These are phyloP conservation scores for Apiospora marii DNA, from an alignment of 2,329 filamentous ascomycete genomes.

Conservation along the genomic window DNA sequence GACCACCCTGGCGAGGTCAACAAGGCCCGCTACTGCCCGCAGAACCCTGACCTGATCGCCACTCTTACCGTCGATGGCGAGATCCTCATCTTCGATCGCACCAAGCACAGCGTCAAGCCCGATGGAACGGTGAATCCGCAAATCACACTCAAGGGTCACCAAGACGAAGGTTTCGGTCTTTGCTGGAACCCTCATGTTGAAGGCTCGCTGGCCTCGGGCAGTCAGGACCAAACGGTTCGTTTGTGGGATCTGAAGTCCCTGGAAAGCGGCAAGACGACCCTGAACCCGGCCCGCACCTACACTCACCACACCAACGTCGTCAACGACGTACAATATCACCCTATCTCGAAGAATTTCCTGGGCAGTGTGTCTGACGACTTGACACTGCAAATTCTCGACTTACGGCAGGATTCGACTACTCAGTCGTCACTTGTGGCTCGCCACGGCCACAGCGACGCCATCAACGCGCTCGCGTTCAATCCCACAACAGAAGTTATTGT, in stretches of 20 bases:
- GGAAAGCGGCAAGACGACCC: constrained; percentile 70
- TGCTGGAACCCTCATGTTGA: constrained; percentile 88
- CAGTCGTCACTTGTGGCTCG: constrained; percentile 73
- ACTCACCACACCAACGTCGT: constrained; percentile 90
- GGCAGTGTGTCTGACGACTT: constrained; percentile 95
- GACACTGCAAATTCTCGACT: constrained; percentile 90
- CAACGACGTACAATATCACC: constrained; percentile 97
- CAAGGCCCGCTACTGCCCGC: constrained; percentile 96
- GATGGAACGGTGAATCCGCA: constrained; percentile 80
- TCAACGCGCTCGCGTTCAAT: constrained; percentile 96
- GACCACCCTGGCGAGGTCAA: constrained; percentile 97
- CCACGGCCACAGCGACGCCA: constrained; percentile 85
- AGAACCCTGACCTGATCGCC: constrained; percentile 96
- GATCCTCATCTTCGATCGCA: constrained; percentile 93
- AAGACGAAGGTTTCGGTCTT: constrained; percentile 88
- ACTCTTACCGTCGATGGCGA: constrained; percentile 88
- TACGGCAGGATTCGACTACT: constrained; percentile 72
- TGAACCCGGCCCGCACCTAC: constrained; percentile 78
- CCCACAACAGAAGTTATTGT: constrained; percentile 88
- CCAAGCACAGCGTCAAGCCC: constrained; percentile 86
- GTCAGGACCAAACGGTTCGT: constrained; percentile 89
- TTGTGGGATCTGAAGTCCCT: constrained; percentile 89
- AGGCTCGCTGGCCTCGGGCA: constrained; percentile 87
- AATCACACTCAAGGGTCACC: constrained; percentile 85
- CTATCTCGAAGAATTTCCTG: constrained; percentile 82